A percentile compares a stretch with the other conserved stretches of the same genome.
Conservation (phyloP, 768 basidiomycete species). For the Tylopilus rubrobrunneus region DNA sequence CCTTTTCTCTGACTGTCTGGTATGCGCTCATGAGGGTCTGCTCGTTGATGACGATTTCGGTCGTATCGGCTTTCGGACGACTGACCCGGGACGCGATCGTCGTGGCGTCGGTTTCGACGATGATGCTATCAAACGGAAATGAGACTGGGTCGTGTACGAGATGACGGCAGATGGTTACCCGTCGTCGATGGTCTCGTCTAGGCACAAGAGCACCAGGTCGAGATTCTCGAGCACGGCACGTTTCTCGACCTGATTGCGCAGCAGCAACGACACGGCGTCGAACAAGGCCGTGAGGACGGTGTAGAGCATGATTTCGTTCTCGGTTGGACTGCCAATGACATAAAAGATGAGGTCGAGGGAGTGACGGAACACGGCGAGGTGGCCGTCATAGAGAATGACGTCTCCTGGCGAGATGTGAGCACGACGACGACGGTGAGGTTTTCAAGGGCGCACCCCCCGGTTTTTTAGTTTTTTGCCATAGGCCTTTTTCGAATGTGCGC, state of each 20-base stretch:
- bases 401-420: conserved; percentile 54
- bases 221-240: conserved; percentile 91
- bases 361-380: conserved; percentile 91
- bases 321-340: conserved; percentile 78
- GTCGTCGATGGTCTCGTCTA: conserved; percentile 98
- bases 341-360: conserved; percentile 95
- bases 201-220: conserved; percentile 84
- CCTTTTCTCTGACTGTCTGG: conserved; percentile 81
- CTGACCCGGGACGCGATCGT: conserved; percentile 96
- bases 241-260: conserved; percentile 94
- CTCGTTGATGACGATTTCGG: conserved; percentile 98
- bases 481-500: conserved; percentile 89
- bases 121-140: conserved; percentile 57
- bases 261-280: conserved; percentile 80
- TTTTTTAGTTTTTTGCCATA: conserved; percentile 95
- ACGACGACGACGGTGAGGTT: neutral
- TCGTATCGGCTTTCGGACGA: conserved; percentile 86
- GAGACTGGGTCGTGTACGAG: neutral
- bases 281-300: conserved; percentile 78
- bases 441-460: conserved; percentile 64
- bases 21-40: conserved; percentile 93
- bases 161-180: conserved; percentile 56
- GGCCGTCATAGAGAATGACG: conserved; percentile 86
- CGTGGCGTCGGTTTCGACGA: conserved; percentile 92
- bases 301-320: conserved; percentile 96